Percentiles rank a stretch among this genome's conserved stretches.
These are phyloP conservation scores for Cladorrhinum sp. DNA, from an alignment of 2,329 filamentous ascomycete genomes.

Conservation along the genomic window DNA sequence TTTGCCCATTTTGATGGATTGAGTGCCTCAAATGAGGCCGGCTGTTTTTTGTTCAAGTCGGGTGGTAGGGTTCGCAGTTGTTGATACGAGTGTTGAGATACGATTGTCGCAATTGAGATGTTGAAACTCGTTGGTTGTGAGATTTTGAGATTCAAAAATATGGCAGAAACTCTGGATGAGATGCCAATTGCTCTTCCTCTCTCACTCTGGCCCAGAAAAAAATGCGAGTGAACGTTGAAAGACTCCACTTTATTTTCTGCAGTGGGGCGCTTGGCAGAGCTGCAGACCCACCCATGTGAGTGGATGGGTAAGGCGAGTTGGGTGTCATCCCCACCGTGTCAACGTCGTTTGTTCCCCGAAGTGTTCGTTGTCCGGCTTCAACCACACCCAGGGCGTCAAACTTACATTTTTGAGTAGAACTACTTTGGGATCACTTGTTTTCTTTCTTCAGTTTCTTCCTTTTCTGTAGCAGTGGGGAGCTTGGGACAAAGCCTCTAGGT, in stretches of 20 bases:
- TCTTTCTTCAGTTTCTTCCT: too few relatives aligned
- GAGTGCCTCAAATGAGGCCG: neutral
- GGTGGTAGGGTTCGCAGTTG: neutral
- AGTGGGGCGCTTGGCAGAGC: neutral
- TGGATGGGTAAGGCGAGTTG: neutral
- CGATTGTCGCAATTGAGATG: neutral
- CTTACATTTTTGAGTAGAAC: too few relatives aligned
- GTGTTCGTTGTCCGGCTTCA: too few relatives aligned
- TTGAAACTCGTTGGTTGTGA: neutral
- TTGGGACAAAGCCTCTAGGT: too few relatives aligned
- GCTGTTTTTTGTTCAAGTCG: too few relatives aligned
- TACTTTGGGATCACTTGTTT: too few relatives aligned
- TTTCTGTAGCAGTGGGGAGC: too few relatives aligned
- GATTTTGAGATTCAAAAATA: neutral
- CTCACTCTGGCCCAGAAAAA: neutral
- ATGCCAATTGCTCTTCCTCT: neutral
- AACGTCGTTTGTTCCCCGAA: neutral
- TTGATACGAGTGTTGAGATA: neutral
- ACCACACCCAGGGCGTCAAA: too few relatives aligned
- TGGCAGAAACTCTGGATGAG: neutral
- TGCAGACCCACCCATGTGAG: neutral
- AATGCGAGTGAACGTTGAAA: neutral
- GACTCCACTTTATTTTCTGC: neutral
- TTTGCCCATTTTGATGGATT: slow-evolving; percentile 42
- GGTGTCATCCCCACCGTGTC: too few relatives aligned